Base-by-base conservation (phyloP, 495 filamentous ascomycete species). In the Neurospora tetraspora region DNA sequence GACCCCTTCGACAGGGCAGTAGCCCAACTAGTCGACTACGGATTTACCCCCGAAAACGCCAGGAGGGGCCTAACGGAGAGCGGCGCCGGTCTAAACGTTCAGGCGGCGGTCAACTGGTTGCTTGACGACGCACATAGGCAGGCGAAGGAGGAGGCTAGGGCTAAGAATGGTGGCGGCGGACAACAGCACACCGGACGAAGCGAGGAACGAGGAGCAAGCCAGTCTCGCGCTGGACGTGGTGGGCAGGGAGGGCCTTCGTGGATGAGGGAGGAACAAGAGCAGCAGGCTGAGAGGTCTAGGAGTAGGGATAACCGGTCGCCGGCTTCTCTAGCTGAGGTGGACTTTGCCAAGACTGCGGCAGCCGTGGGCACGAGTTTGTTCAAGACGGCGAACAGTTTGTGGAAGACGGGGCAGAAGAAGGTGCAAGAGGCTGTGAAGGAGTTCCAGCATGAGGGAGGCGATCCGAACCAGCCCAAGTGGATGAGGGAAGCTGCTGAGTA, bases 401-500 rank as follows among this genome's bases (percentile, higher is more conserved):
- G 96, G 96, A 99, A 97, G 80, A 91, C 90, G 7, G 91, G 94
- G 3, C 93, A 92, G 75, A 98, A 97, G 81, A 95, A 92, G 78
- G 89, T 98, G n/a, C 94, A 97, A 77, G 94, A 94, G 79, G 96
- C 93, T 16, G 93, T 99, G 16, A 89, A 93, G 18, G 96, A 99
- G 23, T 91, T 98, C 74, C 94, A 97, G 69, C 85, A 87, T 68
- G 87, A 88, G 10, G 78, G 77, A 18, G 86, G 89, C 37, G 96
- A 97, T 78, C 85, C 92, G 2, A 93, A 79, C 77, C 93, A 97
- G 78, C 96, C 96, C 2, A 95, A 93, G 76, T 99, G 96, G 96
- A 97, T 99, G 95, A 88, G 89, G 76, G 92, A 34, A 7, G 27
- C 93, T 70, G 84, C 87, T 31, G 84, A 85, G 36, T 74, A 82